Evolutionary conservation across 768 basidiomycete species (phyloP), one percentile per base, ranked within the genome.

Genomic region (Hirschioporus abietinus): DNA sequence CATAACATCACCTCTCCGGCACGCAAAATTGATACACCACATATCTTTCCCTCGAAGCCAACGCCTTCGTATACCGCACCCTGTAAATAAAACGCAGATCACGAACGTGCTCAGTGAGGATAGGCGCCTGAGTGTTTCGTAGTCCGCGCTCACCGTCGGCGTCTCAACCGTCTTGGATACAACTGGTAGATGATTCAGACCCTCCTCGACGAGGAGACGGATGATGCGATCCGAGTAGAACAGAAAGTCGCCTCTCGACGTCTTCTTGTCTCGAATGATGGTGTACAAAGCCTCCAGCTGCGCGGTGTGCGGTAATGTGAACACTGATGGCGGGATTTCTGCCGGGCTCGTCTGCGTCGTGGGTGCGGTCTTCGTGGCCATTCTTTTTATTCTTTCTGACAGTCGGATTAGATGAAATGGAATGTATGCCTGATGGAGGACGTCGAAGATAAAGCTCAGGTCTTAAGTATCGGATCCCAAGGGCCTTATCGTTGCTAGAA

Each of bases 171-270:
- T 87, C 80, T 90, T 80, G 30, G 86, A 82, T 20, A 96, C 75
- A 67, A 97, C 88, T 0, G 90, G 89, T 2, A 91, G 80, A 73
- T 91, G 95, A 76, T 99, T 99, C 68, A 98, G 78, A 23, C 96
- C 93, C 79, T 91, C 87, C 75, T 91, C 90, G 24, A 92, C 90
- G 65, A 93, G 82, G 60, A 92, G 73, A 62, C 90, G 81, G 71
- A 98, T 98, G 76, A 98, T 95, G 20, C 95, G 84, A 78, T 95
- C 93, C 12, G 91, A 91, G 76, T 96, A 96, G 79, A 99, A 99
- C 68, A 99, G 84, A 73, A 99, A 99, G 75, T 99, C 97, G 8
- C 95, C 95, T 65, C 95, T 81, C 27, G 86, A 85, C 2, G 96
- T 97, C 58, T 89, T 85, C 78, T 88, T 90, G 77, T 96, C 89